Evolutionary conservation across 352 stramenopile genomes (phyloP), one percentile per base, ranked within the genome.

Genomic region (Globisporangium lucens): DNA sequence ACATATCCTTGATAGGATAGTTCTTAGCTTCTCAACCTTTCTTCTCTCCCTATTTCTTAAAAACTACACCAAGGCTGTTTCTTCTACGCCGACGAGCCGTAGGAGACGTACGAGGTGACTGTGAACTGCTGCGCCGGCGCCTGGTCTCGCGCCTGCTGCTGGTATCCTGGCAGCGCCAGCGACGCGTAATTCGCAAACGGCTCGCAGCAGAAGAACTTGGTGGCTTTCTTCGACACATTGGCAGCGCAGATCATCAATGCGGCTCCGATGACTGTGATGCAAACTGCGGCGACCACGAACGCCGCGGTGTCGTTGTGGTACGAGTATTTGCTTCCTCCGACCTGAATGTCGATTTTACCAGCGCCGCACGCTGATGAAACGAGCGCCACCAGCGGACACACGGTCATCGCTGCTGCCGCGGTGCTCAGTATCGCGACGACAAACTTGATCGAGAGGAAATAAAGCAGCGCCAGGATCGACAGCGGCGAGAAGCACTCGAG

Each of bases 391-490:
- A 87, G 65, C 36, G 72, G 73, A 0, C 66, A 62, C 27, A 86
- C 56, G 12, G 80, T 69, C 61, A 85, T 52, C 33, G 66, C 62
- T 22, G 82, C 61, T 20, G 75, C 67, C 9, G 80, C 6, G 0
- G 68, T 61, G 47, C 80, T 89, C 33, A 88, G 67, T 22, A 70
- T 51, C 20, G 75, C 76, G 30, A 92, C 66, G 56, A 70, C 62
- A 35, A 85, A 76, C 67, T 92, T 92, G 65, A 89, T 65, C 8
- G 76, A 69, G 60, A 81, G 64, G 61, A 89, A 90, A 66, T 92
- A 92, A 51, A 90, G 73, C 64, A 89, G 76, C 72, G 77, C 80
- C 73, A 87, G 80, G 47, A 92, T 72, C 30, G 82, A 87, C 38
- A 89, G 49, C 61, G 80, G 82, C 27, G 82, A 92, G 70, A 90